Evolutionary conservation across 108 stramenopile species (phyloP).

Genomic region (Fragilaria crotonensis): DNA sequence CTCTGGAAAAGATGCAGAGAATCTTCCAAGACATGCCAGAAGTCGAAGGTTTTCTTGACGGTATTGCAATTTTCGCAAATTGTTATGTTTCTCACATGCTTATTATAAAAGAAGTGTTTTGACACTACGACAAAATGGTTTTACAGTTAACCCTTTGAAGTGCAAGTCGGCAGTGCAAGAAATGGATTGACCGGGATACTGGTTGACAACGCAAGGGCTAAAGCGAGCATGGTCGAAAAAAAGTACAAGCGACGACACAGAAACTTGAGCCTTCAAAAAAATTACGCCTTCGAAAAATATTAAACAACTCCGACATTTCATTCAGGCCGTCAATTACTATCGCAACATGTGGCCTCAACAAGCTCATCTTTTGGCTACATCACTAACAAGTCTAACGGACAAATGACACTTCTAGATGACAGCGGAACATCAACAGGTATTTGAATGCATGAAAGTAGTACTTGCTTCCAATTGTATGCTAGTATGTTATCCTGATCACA

Average conservation of each 20-base stretch:
- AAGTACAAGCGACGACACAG: too few species aligned
- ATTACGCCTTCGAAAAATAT: too few species aligned
- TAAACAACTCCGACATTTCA: conserved; percentile 24
- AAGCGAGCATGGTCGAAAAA: conserved; percentile 48
- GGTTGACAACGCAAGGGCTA: conserved; percentile 37
- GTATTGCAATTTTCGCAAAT: conserved; percentile 27
- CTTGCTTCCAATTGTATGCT: too few species aligned
- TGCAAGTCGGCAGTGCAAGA: conserved; percentile 45
- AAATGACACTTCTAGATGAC: conserved; percentile 22
- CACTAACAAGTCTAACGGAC: conserved; percentile 18
- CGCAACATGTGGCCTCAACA: too few species aligned
- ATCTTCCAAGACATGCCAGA: conserved; percentile 30
- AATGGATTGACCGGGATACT: conserved; percentile 50
- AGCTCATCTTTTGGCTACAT: conserved; percentile 39
- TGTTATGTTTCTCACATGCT: conserved; percentile 13
- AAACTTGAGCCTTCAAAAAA: conserved; percentile 28
- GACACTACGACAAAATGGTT: conserved; percentile 21
- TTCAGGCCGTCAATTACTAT: conserved; percentile 36
- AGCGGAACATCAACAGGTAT: conserved; percentile 18
- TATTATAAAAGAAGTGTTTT: conserved; percentile 4
- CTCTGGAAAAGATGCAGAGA: conserved; percentile 38
- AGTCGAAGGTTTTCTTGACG: conserved; percentile 41
- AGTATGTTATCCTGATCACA: conserved; percentile 37
- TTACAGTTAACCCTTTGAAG: conserved; percentile 42
- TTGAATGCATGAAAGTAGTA: too few species aligned